Base-by-base conservation (phyloP, 2,329 filamentous ascomycete genomes). In the Simplicillium aogashimaense region DNA sequence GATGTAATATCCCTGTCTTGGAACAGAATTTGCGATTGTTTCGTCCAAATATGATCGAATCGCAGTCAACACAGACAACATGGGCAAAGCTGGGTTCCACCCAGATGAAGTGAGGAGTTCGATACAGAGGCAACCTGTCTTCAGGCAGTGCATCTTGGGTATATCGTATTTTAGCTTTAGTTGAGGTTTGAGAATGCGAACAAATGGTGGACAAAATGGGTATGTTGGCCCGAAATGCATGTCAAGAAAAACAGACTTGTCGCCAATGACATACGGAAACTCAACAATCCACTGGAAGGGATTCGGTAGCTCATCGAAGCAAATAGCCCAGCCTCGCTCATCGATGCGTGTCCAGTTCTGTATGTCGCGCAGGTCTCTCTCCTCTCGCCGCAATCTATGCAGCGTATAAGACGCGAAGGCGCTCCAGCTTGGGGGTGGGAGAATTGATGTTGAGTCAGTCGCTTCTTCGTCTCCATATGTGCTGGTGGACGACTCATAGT, bases 241-340 rank as follows among this genome's bases (percentile, higher is more conserved):
- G 59, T 95, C 89, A 10, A 94, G 60, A 1, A 94, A 78, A 31
- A 95, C 66, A 53, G 84, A 88, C 16, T 68, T 74, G 42, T 83
- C 50, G 0, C 67, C 69, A 1, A 65, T 81, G 52, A 95, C 94
- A 34, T 81, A 86, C 57, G 95, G 89, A 2, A 95, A 66, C 57
- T 95, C 85, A 6, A 94, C 79, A 43, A 94, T 87, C 88, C 88
- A 94, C 53, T 94, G 87, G 53, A 92, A 95, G 45, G 88, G 70
- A 52, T 89, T 94, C 16, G 65, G 72, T 30, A 89, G 66, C 37
- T 76, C 72, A 6, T 66, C 62, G 36, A 72, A 69, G 52, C 94
- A 75, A 41, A 94, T 79, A 53, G 86, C 87, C 87, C 88, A 95
- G 13, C 89, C 89, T 0, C 94, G 70, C 43, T 83, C 74, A 43